Percentiles rank a stretch among this genome's conserved stretches.
Conservation (phyloP, 345 rosid genomes). For the Eucalyptus erythrocorys region DNA sequence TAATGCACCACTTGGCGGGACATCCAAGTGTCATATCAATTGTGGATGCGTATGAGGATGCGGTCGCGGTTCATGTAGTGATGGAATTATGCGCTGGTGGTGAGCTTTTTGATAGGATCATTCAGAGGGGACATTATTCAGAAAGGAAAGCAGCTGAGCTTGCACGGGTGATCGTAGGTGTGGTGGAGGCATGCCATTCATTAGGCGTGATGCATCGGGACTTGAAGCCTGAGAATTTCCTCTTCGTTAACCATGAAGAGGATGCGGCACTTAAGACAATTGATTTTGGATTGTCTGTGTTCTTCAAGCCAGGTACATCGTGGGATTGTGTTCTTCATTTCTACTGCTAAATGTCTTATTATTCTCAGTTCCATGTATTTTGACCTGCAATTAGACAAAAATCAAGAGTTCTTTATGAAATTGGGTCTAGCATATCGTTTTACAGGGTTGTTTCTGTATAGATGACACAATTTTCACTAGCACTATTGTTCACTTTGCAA, state of each 20-base stretch:
- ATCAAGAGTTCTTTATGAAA: neutral
- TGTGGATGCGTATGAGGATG: conserved; percentile 83
- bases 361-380: neutral
- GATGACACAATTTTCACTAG: neutral
- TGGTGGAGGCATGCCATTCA: conserved; percentile 90
- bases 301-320: conserved; percentile 75
- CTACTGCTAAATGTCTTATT: neutral
- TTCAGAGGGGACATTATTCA: conserved; percentile 78
- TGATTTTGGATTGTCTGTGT: conserved; percentile 90
- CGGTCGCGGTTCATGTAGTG: conserved; percentile 74
- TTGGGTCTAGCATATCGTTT: neutral
- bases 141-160: conserved; percentile 87
- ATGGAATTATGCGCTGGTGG: conserved; percentile 98
- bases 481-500: neutral
- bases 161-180: conserved; percentile 67
- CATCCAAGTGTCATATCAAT: conserved; percentile 81
- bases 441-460: neutral
- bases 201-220: conserved; percentile 96
- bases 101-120: conserved; percentile 88
- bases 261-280: conserved; percentile 72
- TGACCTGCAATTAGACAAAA: neutral
- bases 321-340: neutral
- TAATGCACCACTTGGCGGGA: conserved; percentile 93
- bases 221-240: conserved; percentile 96
- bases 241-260: conserved; percentile 58